phyloP scores from a whole-genome alignment of 108 stramenopile species.

The Cyclotella baltica region DNA sequence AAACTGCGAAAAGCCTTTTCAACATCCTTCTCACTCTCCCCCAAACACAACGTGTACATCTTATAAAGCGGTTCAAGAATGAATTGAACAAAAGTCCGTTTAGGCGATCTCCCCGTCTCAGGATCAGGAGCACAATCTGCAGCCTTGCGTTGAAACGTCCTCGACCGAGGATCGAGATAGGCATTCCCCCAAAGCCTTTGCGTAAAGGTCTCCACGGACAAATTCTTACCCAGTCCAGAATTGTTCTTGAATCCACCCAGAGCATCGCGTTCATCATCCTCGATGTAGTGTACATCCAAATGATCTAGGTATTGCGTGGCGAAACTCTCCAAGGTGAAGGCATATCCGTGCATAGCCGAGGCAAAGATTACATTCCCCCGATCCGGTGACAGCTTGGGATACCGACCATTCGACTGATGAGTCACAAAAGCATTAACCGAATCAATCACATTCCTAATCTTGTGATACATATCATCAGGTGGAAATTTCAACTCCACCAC shows the following conservation, averaged over 20 bases:
- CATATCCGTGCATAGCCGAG: conserved; percentile 89
- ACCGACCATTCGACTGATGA: conserved; percentile 70
- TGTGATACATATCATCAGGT: conserved; percentile 95
- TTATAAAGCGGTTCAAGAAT: conserved; percentile 97
- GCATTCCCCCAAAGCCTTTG: conserved; percentile 94
- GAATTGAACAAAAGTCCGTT: conserved; percentile 94
- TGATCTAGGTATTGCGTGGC: conserved; percentile 88
- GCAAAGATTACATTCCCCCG: conserved; percentile 94
- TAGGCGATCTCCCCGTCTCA: conserved; percentile 33
- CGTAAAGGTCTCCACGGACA: conserved; percentile 80
- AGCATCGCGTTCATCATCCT: conserved; percentile 37
- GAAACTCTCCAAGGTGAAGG: conserved; percentile 90
- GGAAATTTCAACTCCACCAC: conserved; percentile 96
- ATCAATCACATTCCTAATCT: conserved; percentile 91
- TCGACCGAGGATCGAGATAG: conserved; percentile 78
- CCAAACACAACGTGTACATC: conserved; percentile 93
- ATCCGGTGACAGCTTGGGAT: conserved; percentile 78
- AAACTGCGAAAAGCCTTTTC: conserved; percentile 72
- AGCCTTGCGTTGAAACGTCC: conserved; percentile 64
- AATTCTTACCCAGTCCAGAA: conserved; percentile 66
- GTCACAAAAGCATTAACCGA: conserved; percentile 82
- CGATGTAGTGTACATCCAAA: conserved; percentile 41
- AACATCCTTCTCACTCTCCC: conserved; percentile 88
- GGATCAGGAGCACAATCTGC: conserved; percentile 57
- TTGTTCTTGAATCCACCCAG: conserved; percentile 34